A percentile compares a stretch with the other conserved stretches of the same genome.
Conservation (phyloP, 2,329 filamentous ascomycete genomes). For the Dactylellina sp. region DNA sequence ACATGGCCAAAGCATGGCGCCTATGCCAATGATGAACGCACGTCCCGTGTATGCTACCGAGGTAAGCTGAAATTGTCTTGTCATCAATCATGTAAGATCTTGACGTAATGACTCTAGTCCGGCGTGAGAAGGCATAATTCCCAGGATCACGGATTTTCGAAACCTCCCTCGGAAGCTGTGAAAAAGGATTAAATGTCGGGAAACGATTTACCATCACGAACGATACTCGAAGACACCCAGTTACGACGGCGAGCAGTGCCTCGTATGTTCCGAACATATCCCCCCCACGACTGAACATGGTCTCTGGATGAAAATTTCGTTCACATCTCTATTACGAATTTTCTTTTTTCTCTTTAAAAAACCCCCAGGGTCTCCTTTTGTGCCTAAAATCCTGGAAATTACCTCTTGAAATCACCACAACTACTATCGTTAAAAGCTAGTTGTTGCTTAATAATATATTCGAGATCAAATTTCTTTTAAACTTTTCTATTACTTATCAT, state of each 20-base stretch:
- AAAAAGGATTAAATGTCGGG: slow-evolving; percentile 51
- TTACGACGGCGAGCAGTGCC: background rate
- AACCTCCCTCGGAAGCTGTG: slow-evolving; percentile 49
- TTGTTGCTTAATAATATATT: background rate
- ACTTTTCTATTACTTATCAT: slow-evolving; percentile 38
- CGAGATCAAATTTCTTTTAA: slow-evolving; percentile 60
- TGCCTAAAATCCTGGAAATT: background rate
- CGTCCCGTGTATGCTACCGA: slow-evolving; percentile 56
- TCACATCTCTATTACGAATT: background rate
- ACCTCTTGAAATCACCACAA: background rate
- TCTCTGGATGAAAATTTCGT: background rate
- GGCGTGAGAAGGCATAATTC: slow-evolving; percentile 57
- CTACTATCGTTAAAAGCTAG: background rate
- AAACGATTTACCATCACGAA: slow-evolving; percentile 21
- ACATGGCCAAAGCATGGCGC: slow-evolving; percentile 53
- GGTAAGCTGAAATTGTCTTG: slow-evolving; percentile 53
- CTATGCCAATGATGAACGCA: slow-evolving; percentile 55
- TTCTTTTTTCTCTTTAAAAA: background rate
- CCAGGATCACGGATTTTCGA: slow-evolving; percentile 57
- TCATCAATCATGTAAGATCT: slow-evolving; percentile 57
- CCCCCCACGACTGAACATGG: background rate
- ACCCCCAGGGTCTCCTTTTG: background rate
- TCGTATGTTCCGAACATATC: background rate
- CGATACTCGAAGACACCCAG: background rate
- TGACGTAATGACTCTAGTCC: slow-evolving; percentile 57